A percentile compares a stretch with the other conserved stretches of the same genome.
phyloP scores from a whole-genome alignment of 2,329 filamentous ascomycete genomes.

The Fusarium sambucinum region DNA sequence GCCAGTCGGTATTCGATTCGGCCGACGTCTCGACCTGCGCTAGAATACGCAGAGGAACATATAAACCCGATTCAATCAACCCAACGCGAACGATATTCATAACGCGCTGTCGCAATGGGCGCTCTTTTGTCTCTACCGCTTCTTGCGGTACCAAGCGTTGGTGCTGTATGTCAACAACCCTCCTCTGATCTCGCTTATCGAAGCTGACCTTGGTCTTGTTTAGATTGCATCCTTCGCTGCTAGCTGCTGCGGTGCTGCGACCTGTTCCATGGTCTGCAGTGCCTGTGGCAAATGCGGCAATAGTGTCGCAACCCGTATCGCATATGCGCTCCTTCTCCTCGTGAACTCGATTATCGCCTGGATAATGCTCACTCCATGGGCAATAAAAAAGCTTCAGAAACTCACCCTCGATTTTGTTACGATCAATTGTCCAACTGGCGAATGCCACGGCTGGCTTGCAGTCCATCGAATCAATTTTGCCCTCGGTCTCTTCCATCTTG shows the following conservation, averaged over 20 bases:
- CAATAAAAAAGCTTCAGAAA: slow-evolving; percentile 93
- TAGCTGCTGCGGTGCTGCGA: slow-evolving; percentile 96
- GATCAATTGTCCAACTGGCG: slow-evolving; percentile 89
- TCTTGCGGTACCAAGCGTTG: slow-evolving; percentile 85
- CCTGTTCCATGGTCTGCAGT: slow-evolving; percentile 94
- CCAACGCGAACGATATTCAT: slow-evolving; percentile 2
- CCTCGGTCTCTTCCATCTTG: slow-evolving; percentile 90
- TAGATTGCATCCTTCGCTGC: slow-evolving; percentile 82
- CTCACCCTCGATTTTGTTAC: slow-evolving; percentile 95
- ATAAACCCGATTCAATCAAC: neutral
- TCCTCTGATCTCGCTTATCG: neutral
- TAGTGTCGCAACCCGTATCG: slow-evolving; percentile 96
- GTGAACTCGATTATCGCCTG: slow-evolving; percentile 97
- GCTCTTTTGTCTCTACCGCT: slow-evolving; percentile 90
- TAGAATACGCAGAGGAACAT: neutral
- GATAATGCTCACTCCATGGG: slow-evolving; percentile 99
- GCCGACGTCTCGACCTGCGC: neutral
- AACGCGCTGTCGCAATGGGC: slow-evolving; percentile 72
- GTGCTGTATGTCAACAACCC: slow-evolving; percentile 74
- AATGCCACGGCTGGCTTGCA: slow-evolving; percentile 95
- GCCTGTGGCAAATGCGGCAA: slow-evolving; percentile 97
- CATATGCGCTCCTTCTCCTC: slow-evolving; percentile 92
- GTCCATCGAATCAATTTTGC: slow-evolving; percentile 99
- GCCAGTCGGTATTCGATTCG: neutral
- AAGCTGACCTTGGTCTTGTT: slow-evolving; percentile 18